phyloP scores from a whole-genome alignment of 2,329 filamentous ascomycete species.

The Uncinocarpus reesii region DNA sequence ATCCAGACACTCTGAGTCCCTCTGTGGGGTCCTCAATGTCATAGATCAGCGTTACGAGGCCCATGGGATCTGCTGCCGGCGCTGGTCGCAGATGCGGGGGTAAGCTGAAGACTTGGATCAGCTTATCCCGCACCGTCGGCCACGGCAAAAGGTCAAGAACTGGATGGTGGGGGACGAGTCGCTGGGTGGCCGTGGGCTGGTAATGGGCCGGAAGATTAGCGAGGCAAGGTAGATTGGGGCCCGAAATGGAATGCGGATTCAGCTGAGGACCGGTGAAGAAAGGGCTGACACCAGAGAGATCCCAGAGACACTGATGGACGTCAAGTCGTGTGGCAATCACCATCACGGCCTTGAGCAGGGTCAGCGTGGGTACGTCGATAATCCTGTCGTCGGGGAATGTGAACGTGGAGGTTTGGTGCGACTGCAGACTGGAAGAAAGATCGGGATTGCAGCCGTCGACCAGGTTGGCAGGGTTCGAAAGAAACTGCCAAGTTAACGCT shows the following conservation, averaged over 20 bases:
- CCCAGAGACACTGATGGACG: constrained; percentile 37
- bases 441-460: constrained; percentile 7
- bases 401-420: constrained; percentile 21
- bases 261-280: constrained; percentile 30
- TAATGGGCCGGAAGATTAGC: constrained; percentile 40
- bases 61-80: constrained; percentile 39
- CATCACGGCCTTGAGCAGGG: constrained; percentile 40
- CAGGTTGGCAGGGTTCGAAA: constrained; percentile 11
- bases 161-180: constrained; percentile 46
- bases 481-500: constrained; percentile 14
- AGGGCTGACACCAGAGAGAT: constrained; percentile 39
- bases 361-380: constrained; percentile 42
- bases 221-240: background rate
- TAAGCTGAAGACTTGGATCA: constrained; percentile 44
- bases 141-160: constrained; percentile 50
- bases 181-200: constrained; percentile 44
- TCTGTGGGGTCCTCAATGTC: constrained; percentile 49
- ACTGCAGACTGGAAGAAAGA: constrained; percentile 18
- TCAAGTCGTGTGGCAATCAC: constrained; percentile 42
- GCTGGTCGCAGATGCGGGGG: constrained; percentile 42
- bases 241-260: background rate
- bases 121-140: constrained; percentile 45
- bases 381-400: constrained; percentile 41
- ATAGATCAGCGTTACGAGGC: constrained; percentile 44
- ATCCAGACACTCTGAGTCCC: constrained; percentile 43